Percentiles rank a stretch among this genome's conserved stretches.
Evolutionary conservation across 495 filamentous ascomycete species (phyloP).

Genomic region (Schizothecium vesticola): DNA sequence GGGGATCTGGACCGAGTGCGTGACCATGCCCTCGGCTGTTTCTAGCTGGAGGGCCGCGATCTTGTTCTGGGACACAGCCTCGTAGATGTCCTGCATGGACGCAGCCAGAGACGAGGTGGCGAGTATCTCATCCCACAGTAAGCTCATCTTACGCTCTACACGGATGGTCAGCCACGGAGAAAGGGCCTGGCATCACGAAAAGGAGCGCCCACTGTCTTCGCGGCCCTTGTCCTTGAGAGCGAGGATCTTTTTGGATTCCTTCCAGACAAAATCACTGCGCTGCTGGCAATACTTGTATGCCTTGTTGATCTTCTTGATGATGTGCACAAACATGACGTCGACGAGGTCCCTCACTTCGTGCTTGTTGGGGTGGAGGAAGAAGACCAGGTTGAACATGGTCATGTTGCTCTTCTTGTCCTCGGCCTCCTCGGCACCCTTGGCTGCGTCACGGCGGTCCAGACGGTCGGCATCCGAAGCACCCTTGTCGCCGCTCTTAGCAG

Average conservation of each 20-base stretch:
- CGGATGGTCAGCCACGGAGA: constrained; percentile 10
- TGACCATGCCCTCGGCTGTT: constrained; percentile 41
- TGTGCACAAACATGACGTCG: constrained; percentile 76
- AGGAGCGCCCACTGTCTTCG: constrained; percentile 58
- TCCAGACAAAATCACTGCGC: constrained; percentile 80
- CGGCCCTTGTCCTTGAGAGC: constrained; percentile 70
- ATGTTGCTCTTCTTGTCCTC: constrained; percentile 59
- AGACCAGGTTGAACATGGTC: constrained; percentile 97
- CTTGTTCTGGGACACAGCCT: constrained; percentile 71
- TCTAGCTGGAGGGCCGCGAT: constrained; percentile 60
- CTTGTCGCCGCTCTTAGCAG: constrained; percentile 13
- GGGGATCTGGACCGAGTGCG: constrained; percentile 83
- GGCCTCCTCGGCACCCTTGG: constrained; percentile 39
- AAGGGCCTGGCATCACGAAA: not conserved
- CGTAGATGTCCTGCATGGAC: constrained; percentile 75
- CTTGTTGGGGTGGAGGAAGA: constrained; percentile 75
- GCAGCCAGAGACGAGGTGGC: constrained; percentile 71
- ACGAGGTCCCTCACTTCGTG: constrained; percentile 69
- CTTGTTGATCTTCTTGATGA: constrained; percentile 84
- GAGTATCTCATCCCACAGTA: constrained; percentile 65
- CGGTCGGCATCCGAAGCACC: constrained; percentile 29
- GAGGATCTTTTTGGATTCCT: constrained; percentile 73
- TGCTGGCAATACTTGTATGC: constrained; percentile 88
- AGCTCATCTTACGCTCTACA: constrained; percentile 48
- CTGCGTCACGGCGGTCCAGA: constrained; percentile 35